Evolutionary conservation across 805 yeast species (phyloP).

Genomic region (Cephaloascus albidus): DNA sequence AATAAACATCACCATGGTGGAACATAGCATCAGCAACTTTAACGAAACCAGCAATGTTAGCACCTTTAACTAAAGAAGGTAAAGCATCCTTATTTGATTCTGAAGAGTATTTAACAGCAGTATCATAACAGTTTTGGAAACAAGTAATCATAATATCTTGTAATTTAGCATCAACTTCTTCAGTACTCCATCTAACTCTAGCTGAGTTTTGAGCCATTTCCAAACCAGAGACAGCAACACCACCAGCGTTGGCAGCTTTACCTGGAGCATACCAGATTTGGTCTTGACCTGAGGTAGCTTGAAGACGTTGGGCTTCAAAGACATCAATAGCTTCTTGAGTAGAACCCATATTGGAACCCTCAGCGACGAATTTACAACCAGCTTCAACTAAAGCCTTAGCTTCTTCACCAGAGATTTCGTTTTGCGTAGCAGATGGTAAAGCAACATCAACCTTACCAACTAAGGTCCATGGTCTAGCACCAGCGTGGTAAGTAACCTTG

Average conservation of each 20-base stretch:
- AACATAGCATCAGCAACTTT: constrained; percentile 98
- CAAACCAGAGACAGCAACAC: constrained; percentile 97
- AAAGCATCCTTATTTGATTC: constrained; percentile 56
- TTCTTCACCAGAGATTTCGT: constrained; percentile 95
- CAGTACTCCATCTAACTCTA: constrained; percentile 83
- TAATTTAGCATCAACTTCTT: constrained; percentile 86
- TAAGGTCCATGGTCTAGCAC: constrained; percentile 94
- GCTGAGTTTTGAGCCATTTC: constrained; percentile 99
- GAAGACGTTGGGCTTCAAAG: constrained; percentile 74
- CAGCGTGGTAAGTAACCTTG: constrained; percentile 73
- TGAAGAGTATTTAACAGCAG: constrained; percentile 72
- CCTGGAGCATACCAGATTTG: constrained; percentile 98
- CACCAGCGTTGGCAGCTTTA: constrained; percentile 99
- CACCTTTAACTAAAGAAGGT: constrained; percentile 97
- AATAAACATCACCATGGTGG: constrained; percentile 81
- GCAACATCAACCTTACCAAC: constrained; percentile 93
- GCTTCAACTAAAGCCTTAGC: constrained; percentile 90
- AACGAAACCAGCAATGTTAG: constrained; percentile 97
- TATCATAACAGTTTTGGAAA: constrained; percentile 86
- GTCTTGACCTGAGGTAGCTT: constrained; percentile 23
- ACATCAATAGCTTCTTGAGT: constrained; percentile 94
- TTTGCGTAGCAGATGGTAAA: constrained; percentile 96
- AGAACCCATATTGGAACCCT: constrained; percentile 99
- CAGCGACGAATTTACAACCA: constrained; percentile 90
- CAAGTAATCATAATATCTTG: constrained; percentile 89